Evolutionary conservation across 306 rosid species (phyloP), one percentile per base, ranked within the genome.

Genomic region (Quercus suber): DNA sequence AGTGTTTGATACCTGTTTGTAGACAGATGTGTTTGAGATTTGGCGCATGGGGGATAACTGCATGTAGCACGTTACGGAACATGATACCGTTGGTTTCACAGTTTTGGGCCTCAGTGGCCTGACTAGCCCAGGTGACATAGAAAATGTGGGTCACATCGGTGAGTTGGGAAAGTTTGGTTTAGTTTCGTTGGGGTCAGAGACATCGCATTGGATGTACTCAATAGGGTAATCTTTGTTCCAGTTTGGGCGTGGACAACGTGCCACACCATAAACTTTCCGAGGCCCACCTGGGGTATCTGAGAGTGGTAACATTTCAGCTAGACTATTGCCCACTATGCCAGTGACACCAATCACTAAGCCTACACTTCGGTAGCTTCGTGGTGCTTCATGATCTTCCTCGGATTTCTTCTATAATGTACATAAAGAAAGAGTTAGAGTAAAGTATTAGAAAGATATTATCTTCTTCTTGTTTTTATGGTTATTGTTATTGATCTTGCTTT

Each of bases 201-300:
- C 9, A 21, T 92, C 97, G 77, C 94, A 92, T 76, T 87, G 94
- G 78, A 90, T 79, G 68, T 90, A 90, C 23, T 92, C 89, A 58
- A 90, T 20, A 0, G 89, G 92, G 78, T 86, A 89, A 4, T 90
- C 97, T 67, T 77, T 85, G 82, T 84, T 90, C 94, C 97, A 92
- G n/a, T 51, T 20, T 5, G 97, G 94, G 0, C 90, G 89, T 11
- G 90, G 89, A 1, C 97, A 85, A 15, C 94, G 93, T 0, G 93
- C 94, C 3, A 92, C 91, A 51, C 97, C 94, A 74, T 92, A 92
- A 77, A 92, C 92, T 30, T 92, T 89, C 97, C 97, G 89, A 33
- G 91, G 91, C 0, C 92, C 97, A 11, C 90, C 92, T n/a, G 97
- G 97, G 6, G 97, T 88, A 77, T 90, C 90, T 14, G 87, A 55